Evolutionary conservation across 2,329 filamentous ascomycete species (phyloP), one percentile per base, ranked within the genome.

Genomic region (Ustilaginoidea virens): DNA sequence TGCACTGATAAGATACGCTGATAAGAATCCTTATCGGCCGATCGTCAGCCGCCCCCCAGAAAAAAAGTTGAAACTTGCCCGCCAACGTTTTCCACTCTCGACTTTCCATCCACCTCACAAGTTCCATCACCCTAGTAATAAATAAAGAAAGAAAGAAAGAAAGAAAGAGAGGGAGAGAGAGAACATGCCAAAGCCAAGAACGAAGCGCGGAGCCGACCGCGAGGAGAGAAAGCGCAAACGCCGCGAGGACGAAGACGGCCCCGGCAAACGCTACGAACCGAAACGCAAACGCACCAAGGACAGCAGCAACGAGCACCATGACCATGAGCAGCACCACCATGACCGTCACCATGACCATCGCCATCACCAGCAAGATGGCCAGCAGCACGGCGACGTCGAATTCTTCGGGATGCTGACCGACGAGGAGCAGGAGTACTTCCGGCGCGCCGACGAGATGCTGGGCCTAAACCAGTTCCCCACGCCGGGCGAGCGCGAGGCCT

Each of bases 381-480:
- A 37, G 8, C n/a, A n/a, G n/a, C n/a, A n/a, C n/a, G 47, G 53
- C 7, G 80, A 82, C 34, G 70, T 63, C 41, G 74, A 81, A 32
- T 98, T 93, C 60, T 96, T 92, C 44, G 90, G 90, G 38, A 76
- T 94, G 63, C 74, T 98, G 16, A 80, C 83, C 43, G 78, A 92
- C 31, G 73, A 92, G 40, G 90, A 98, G 60, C 83, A 93, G 48
- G 86, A 94, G 52, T 94, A 94, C 53, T 98, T 96, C 54, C 78
- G 81, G 40, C 74, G 74, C 27, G 85, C 86, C 30, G 86, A 92
- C 58, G 80, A 92, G 50, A 66, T 92, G 56, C 74, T 98, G 34
- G 86, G 93, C 51, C 56, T 82, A 40, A 90, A 96, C 56, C 74
- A 87, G 49, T 96, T 96, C 49, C 71, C 69, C 23, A 74, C 75